Conservation (phyloP, 2,329 filamentous ascomycete species). For the Verruconis gallopava region DNA sequence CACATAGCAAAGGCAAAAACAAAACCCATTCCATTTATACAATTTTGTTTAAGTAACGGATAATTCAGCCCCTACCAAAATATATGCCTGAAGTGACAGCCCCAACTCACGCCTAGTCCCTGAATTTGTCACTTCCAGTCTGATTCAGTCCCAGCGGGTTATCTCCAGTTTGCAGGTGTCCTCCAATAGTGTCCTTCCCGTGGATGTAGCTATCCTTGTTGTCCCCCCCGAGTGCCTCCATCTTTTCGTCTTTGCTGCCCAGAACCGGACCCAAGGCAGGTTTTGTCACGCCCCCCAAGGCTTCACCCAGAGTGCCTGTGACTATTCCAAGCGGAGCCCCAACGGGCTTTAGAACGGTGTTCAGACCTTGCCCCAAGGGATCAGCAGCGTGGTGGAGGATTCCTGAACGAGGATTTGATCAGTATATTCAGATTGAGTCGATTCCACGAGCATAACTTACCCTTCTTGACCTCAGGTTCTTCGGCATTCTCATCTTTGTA, state of each 20-base stretch:
- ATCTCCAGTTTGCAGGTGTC: slow-evolving; percentile 26
- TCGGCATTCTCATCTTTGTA: slow-evolving; percentile 7
- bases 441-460: neutral
- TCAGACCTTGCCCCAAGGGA: slow-evolving; percentile 22
- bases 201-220: slow-evolving; percentile 26
- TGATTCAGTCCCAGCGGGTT: slow-evolving; percentile 28
- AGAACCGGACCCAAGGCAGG: slow-evolving; percentile 23
- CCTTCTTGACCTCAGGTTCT: neutral
- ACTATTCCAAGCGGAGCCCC: slow-evolving; percentile 25
- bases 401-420: slow-evolving; percentile 9
- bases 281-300: slow-evolving; percentile 24
- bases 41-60: no score
- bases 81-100: no score
- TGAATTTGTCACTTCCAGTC: slow-evolving; percentile 24
- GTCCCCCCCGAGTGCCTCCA: slow-evolving; percentile 25
- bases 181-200: slow-evolving; percentile 24
- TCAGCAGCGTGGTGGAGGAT: slow-evolving; percentile 12
- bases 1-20: no score
- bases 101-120: no score
- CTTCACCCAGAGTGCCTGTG: slow-evolving; percentile 24
- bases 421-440: neutral
- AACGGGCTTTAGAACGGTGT: slow-evolving; percentile 24
- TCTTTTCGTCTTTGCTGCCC: slow-evolving; percentile 23
- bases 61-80: no score
- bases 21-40: no score